Base-by-base conservation (phyloP, 2,329 filamentous ascomycete genomes). In the Aspergillus spinulosporus region DNA sequence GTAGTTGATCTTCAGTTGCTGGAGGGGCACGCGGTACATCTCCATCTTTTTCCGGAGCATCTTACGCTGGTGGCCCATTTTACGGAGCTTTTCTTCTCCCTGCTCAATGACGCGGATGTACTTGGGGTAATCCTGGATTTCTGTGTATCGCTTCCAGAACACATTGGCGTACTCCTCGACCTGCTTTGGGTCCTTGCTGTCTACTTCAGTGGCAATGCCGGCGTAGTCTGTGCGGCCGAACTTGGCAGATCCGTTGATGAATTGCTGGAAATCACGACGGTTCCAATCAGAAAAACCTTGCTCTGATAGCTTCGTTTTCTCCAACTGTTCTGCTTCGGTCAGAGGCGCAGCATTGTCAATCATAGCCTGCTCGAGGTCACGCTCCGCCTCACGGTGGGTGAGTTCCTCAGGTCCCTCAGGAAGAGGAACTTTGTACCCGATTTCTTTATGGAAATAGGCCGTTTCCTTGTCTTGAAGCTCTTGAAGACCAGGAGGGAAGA, bases 1-100 rank as follows among this genome's bases (percentile, higher is more conserved):
- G 76, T 99, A 99, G 77, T 96, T 97, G 79, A 99, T 92, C 80
- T 96, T 96, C 68, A 99, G 86, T 75, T 99, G 94, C 74, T 99
- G 94, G 12, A 99, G 82, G 26, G 94, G 95, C 49, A 97, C 93
- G n/a, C 94, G 89, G 72, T 96, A 97, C 80, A 94, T 90, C 66
- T 88, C 84, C 83, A 99, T 89, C 84, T 99, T 99, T 83, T 92
- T 95, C 61, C 88, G 86, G 54, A 99, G 83, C 79, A 97, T 88
- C 75, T 95, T 93, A 60, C 91, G 88, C 74, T 97, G 93, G 71
- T 96, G 89, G 63, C 94, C 90, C 57, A 93, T 90, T 74, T 93
- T 93, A 53, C 89, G 87, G 55, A 90, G 86, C 61, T 92, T 90
- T 70, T 96, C 90, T 72, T 99, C 94, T 45, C 94, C 94, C 59